Evolutionary conservation across 495 filamentous ascomycete species (phyloP).

Genomic region (Sabuloglossum arenarium): DNA sequence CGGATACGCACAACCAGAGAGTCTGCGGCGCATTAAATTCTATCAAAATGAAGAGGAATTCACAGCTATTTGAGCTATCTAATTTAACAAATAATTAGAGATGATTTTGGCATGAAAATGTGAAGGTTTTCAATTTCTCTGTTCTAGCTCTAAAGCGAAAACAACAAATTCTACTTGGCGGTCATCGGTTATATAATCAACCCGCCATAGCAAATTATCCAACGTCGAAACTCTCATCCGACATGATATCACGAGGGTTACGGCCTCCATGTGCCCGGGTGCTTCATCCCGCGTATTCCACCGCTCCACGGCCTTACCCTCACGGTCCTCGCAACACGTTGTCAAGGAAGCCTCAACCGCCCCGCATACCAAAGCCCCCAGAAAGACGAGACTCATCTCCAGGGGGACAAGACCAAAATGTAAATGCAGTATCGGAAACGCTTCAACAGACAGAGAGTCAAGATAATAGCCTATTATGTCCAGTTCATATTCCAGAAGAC

Average conservation of each 20-base stretch:
- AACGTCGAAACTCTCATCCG: neutral
- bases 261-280: neutral
- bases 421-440: constrained; percentile 1
- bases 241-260: constrained; percentile 1
- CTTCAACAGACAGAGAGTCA: neutral
- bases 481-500: constrained; percentile 38
- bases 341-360: neutral
- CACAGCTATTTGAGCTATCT: too few species aligned
- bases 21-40: too few species aligned
- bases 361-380: neutral
- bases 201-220: neutral
- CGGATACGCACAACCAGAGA: too few species aligned
- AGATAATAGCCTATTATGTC: constrained; percentile 4
- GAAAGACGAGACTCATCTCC: neutral
- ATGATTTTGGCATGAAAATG: too few species aligned
- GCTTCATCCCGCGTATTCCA: neutral
- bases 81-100: too few species aligned
- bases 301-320: neutral
- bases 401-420: neutral
- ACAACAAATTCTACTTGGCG: too few species aligned
- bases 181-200: too few species aligned
- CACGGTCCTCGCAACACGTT: neutral
- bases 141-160: too few species aligned
- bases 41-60: too few species aligned
- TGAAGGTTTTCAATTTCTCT: too few species aligned